These are phyloP conservation scores for Rossbeevera mucosa DNA, from an alignment of 768 basidiomycete genomes.

Conservation along the genomic window DNA sequence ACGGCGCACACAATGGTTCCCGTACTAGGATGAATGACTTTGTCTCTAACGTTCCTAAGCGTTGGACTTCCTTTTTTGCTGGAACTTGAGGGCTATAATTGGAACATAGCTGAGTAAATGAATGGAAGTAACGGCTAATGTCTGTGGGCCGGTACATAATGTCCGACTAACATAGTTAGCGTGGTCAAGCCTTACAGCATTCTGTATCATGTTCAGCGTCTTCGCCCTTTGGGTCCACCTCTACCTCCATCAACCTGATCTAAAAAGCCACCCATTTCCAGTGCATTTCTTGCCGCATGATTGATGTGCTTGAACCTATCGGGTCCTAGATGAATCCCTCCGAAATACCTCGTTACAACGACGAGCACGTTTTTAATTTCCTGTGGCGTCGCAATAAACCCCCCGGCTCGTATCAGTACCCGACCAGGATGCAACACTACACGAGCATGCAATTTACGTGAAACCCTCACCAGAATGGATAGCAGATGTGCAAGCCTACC, in stretches of 20 bases:
- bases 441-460: neutral
- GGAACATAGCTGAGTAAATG: neutral
- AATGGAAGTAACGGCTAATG: too few species aligned
- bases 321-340: slow-evolving; percentile 85
- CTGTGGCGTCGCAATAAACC: slow-evolving; percentile 33
- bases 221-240: slow-evolving; percentile 23
- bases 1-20: neutral
- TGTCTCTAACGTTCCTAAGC: too few species aligned
- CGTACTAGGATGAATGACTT: neutral
- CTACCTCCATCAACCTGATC: slow-evolving; percentile 40
- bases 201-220: slow-evolving; percentile 11
- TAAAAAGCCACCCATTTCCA: slow-evolving; percentile 85
- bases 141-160: too few species aligned
- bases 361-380: slow-evolving; percentile 83
- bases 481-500: slow-evolving; percentile 85
- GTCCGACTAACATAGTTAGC: too few species aligned
- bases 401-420: neutral
- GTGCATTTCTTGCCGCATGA: slow-evolving; percentile 87
- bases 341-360: slow-evolving; percentile 90
- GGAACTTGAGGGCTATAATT: neutral
- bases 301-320: slow-evolving; percentile 93
- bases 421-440: neutral
- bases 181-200: neutral
- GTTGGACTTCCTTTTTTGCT: neutral
- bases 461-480: slow-evolving; percentile 66